phyloP scores from a whole-genome alignment of 2,329 filamentous ascomycete species.

The Cladophialophora exuberans region DNA sequence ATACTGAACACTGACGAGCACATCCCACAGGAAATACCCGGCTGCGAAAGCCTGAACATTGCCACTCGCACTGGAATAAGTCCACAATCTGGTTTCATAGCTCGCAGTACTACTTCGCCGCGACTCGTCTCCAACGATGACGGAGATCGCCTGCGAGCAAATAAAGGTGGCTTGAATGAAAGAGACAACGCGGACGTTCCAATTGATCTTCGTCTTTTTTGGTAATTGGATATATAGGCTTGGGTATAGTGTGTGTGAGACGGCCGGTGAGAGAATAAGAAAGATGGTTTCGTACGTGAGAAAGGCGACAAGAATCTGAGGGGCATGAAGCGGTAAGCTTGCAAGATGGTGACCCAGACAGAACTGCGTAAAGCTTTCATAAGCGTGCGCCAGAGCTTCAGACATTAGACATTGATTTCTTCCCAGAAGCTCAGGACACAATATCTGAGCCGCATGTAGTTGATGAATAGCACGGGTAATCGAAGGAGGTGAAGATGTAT shows the following conservation, averaged over 20 bases:
- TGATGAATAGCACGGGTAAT: no score
- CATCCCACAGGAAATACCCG: constrained; percentile 85
- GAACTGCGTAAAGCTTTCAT: no score
- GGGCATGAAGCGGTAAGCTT: constrained; percentile 62
- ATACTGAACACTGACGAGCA: constrained; percentile 69
- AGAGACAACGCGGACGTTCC: constrained; percentile 86
- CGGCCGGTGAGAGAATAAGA: constrained; percentile 65
- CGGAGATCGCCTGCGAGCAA: constrained; percentile 72
- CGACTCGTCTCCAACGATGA: constrained; percentile 71
- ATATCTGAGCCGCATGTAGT: no score
- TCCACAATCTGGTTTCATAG: constrained; percentile 57
- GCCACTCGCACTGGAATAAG: constrained; percentile 72
- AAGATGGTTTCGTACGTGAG: constrained; percentile 71
- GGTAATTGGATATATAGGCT: constrained; percentile 65
- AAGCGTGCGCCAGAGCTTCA: no score
- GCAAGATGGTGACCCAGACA: no score
- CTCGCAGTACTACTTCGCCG: constrained; percentile 50
- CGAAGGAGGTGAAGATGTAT: no score
- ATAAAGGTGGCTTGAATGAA: constrained; percentile 76
- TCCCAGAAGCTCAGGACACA: no score
- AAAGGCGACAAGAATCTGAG: constrained; percentile 72
- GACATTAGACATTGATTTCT: no score
- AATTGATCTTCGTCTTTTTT: constrained; percentile 69
- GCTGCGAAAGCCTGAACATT: constrained; percentile 76
- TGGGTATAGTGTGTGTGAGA: constrained; percentile 66